phyloP scores from a whole-genome alignment of 768 basidiomycete genomes.

The Trametes sanguinea region DNA sequence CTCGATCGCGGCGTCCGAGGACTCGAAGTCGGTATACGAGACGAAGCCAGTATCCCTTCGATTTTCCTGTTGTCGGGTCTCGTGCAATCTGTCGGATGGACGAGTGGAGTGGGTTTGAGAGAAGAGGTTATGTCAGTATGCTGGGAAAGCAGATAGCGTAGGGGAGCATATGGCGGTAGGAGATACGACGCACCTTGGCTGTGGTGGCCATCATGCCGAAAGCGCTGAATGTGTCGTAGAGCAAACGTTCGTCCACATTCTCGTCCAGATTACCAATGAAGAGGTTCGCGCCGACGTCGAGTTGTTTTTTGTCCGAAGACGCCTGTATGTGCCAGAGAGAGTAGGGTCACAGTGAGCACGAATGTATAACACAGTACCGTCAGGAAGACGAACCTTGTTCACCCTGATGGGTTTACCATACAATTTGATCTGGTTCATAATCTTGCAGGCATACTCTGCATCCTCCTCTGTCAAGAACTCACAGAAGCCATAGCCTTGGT shows the following conservation, averaged over 20 bases:
- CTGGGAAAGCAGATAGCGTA: conserved; percentile 3
- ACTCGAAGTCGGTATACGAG: conserved; percentile 96
- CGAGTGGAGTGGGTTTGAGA: conserved; percentile 6
- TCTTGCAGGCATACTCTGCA: conserved; percentile 99
- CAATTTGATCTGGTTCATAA: conserved; percentile 99
- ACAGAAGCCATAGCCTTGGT: conserved; percentile 99
- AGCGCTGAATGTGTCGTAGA: conserved; percentile 95
- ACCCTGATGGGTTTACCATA: conserved; percentile 99
- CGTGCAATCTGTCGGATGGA: conserved; percentile 72
- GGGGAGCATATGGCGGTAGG: conserved; percentile 11
- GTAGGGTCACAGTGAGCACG: background rate
- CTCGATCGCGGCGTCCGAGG: conserved; percentile 94
- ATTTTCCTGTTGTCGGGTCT: conserved; percentile 78
- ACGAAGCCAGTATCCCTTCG: conserved; percentile 98
- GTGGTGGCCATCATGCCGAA: conserved; percentile 93
- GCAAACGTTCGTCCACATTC: conserved; percentile 87
- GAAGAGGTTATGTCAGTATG: conserved; percentile 4
- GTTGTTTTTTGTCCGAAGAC: conserved; percentile 96
- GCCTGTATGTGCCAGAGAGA: conserved; percentile 56
- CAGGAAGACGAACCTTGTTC: conserved; percentile 78
- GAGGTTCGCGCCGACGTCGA: conserved; percentile 96
- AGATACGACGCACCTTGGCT: conserved; percentile 63
- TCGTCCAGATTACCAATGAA: conserved; percentile 97
- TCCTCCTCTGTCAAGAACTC: conserved; percentile 99
- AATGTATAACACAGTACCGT: background rate